Percentiles rank a stretch among this genome's conserved stretches.
Conservation (phyloP, 1,284 basidiomycete genomes). For the Cutaneotrichosporon mucoides region DNA sequence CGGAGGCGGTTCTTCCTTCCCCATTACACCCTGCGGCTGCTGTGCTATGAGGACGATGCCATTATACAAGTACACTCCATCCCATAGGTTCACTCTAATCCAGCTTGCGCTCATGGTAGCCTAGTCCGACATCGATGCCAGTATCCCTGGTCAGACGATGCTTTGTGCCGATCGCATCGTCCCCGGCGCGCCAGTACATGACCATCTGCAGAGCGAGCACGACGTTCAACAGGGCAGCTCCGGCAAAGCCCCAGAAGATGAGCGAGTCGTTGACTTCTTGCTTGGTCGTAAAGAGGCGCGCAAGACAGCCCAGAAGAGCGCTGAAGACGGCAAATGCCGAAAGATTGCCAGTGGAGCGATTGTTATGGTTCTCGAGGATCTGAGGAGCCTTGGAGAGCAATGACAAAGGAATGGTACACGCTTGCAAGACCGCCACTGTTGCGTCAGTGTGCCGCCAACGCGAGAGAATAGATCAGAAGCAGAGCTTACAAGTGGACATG, state of each 20-base stretch:
- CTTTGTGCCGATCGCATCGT: slow-evolving; percentile 1
- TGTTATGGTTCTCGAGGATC: slow-evolving; percentile 69
- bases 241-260: slow-evolving; percentile 71
- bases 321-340: slow-evolving; percentile 78
- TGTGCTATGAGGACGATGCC: too few species aligned
- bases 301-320: slow-evolving; percentile 75
- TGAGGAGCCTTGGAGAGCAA: slow-evolving; percentile 82
- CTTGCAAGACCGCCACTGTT: slow-evolving; percentile 60
- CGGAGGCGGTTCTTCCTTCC: too few species aligned
- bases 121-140: slow-evolving; percentile 3
- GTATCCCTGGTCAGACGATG: not conserved
- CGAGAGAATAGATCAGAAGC: too few species aligned
- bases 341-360: slow-evolving; percentile 78
- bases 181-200: slow-evolving; percentile 65
- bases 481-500: slow-evolving; percentile 36
- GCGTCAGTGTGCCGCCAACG: not conserved
- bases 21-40: too few species aligned
- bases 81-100: too few species aligned
- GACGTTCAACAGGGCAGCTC: slow-evolving; percentile 72
- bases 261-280: slow-evolving; percentile 77
- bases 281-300: slow-evolving; percentile 81
- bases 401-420: slow-evolving; percentile 75
- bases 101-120: slow-evolving; percentile 21
- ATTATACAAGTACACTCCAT: too few species aligned
- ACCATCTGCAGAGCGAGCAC: slow-evolving; percentile 76